phyloP scores from a whole-genome alignment of 345 rosid genomes.

The Bruguiera sexangula region DNA sequence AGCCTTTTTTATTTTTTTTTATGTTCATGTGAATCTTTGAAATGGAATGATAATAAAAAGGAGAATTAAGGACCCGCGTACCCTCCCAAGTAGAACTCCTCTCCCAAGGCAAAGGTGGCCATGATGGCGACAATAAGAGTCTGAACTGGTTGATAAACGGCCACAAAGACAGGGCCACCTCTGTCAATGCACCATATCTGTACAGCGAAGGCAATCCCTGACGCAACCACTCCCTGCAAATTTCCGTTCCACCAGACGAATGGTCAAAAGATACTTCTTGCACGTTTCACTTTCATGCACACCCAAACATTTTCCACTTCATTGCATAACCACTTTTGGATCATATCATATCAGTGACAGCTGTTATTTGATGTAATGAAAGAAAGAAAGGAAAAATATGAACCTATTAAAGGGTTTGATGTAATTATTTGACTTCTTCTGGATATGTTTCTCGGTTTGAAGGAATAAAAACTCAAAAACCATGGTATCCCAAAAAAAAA shows the following conservation, averaged over 20 bases:
- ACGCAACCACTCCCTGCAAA: slow-evolving; percentile 93
- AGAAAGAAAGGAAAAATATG: no score
- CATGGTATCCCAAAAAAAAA: no score
- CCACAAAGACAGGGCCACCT: slow-evolving; percentile 99
- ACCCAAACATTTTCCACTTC: slow-evolving; percentile 12
- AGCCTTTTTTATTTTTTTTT: no score
- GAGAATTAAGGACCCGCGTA: slow-evolving; percentile 5
- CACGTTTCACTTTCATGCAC: slow-evolving; percentile 19
- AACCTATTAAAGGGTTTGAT: no score
- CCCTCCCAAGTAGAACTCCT: slow-evolving; percentile 96
- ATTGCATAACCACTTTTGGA: slow-evolving; percentile 20
- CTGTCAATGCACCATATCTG: slow-evolving; percentile 99
- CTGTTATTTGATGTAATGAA: no score
- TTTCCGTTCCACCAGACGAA: not conserved
- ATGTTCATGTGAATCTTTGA: not conserved
- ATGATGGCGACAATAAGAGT: slow-evolving; percentile 93
- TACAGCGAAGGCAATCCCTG: slow-evolving; percentile 94
- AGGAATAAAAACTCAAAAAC: no score
- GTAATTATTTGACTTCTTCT: no score
- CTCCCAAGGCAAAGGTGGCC: slow-evolving; percentile 87
- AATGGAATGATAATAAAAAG: not conserved
- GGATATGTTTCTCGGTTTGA: no score
- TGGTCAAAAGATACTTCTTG: slow-evolving; percentile 3
- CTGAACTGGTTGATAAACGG: slow-evolving; percentile 99
- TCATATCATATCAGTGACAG: not conserved